Base-by-base conservation (phyloP, 2,329 filamentous ascomycete genomes). In the Fusarium redolens region DNA sequence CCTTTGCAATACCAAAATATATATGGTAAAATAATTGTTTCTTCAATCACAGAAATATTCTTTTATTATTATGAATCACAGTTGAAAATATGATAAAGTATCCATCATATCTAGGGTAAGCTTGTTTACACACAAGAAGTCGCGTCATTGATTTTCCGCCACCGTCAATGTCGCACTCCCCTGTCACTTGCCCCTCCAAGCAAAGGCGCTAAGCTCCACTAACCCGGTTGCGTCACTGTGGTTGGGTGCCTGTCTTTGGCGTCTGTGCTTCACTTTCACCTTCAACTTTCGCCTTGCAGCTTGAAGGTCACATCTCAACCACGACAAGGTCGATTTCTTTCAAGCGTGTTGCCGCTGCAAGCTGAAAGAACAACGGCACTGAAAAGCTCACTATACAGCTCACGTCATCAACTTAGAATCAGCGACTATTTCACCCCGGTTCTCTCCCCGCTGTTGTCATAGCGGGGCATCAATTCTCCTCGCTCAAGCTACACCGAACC, bases 181-280 rank as follows among this genome's bases (percentile, higher is more conserved):
- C 45, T 65, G 68, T 65, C 57, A 45, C 33, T 47, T 57, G 70
- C 65, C 71, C 72, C 71, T 71, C 70, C 61, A 69, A 70, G 50
- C 28, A 48, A 50, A 60, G 41, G 30, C 60, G 35, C 72, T 58
- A 65, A 72, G 51, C 65, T 60, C 71, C 52, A 61, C 68, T 57
- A 40, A 30, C 44, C 45, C 56, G 55, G 73, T 80, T 80, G 79
- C 79, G 79, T 80, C 79, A 80, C 78, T 79, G 71, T 72, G 69
- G 71, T 74, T 73, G 75, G 77, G 78, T 79, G 78, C 77, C 79
- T 79, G 71, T 72, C 54, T 72, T 61, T 65, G 72, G 63, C 44
- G 69, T 73, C 72, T 68, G 72, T 75, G 72, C 72, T 73, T 74
- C 72, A 74, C 65, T 61, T 75, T 37, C 58, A 73, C 55, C 51